These are phyloP conservation scores for Alternaria solani DNA, from an alignment of 2,329 filamentous ascomycete species.

Conservation along the genomic window DNA sequence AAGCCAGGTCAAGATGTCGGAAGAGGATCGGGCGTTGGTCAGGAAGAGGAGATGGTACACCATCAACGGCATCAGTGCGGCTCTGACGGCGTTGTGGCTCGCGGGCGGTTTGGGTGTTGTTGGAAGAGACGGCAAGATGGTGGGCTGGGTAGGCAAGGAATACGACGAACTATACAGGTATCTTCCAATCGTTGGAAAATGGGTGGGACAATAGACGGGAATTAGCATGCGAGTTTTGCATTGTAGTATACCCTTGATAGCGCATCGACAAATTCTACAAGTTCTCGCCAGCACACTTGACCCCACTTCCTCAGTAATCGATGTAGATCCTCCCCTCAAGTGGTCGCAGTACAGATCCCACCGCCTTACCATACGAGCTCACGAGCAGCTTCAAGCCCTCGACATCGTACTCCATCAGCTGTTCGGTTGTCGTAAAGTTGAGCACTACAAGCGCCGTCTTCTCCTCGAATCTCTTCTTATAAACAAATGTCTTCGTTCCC, in stretches of 20 bases:
- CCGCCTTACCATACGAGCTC: conserved; percentile 47
- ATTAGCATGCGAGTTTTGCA: conserved; percentile 14
- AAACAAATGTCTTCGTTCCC: conserved; percentile 63
- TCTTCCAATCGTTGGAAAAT: conserved; percentile 65
- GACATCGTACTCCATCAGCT: conserved; percentile 10
- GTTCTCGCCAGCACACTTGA: neutral
- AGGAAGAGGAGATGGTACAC: conserved; percentile 73
- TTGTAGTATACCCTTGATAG: conserved; percentile 34
- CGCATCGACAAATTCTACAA: neutral
- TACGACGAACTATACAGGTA: conserved; percentile 78
- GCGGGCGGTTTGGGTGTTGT: conserved; percentile 82
- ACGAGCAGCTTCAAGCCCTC: conserved; percentile 54
- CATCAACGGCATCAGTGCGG: conserved; percentile 70
- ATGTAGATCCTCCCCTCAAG: conserved; percentile 52
- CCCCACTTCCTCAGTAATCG: conserved; percentile 28
- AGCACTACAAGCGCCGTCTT: conserved; percentile 46
- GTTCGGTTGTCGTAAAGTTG: conserved; percentile 48
- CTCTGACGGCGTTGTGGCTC: conserved; percentile 75
- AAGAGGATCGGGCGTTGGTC: conserved; percentile 59
- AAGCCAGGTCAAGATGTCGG: conserved; percentile 59
- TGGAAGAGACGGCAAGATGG: conserved; percentile 71
- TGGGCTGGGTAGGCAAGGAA: conserved; percentile 80
- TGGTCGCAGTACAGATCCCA: conserved; percentile 35
- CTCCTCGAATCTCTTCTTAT: conserved; percentile 45
- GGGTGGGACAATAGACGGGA: conserved; percentile 49